Conservation (phyloP, 768 basidiomycete species). For the Cyclocybe aegerita region DNA sequence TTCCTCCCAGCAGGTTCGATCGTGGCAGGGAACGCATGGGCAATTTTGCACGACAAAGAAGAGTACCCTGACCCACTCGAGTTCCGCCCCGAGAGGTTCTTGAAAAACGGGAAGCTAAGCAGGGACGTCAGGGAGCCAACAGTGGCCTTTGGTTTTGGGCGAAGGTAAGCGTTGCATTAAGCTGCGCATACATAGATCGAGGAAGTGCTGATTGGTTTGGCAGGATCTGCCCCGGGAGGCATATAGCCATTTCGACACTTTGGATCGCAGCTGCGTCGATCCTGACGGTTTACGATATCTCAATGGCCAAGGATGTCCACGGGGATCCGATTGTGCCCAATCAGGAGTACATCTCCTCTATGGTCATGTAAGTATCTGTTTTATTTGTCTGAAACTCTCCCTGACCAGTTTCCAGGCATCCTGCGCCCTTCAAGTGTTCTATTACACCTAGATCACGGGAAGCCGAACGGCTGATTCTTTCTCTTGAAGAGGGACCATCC, state of each 20-base stretch:
- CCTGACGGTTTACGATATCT: constrained; percentile 23
- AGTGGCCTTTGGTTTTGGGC: no score
- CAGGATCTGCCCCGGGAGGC: no score
- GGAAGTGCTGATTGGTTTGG: no score
- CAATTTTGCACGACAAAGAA: no score
- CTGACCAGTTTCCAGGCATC: constrained; percentile 19
- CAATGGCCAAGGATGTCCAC: neutral
- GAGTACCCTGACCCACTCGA: no score
- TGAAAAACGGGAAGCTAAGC: no score
- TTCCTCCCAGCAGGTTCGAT: no score
- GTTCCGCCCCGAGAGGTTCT: no score
- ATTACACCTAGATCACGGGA: constrained; percentile 22
- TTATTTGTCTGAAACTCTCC: neutral
- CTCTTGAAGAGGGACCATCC: constrained; percentile 4
- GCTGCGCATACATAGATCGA: no score
- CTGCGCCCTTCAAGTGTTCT: constrained; percentile 24
- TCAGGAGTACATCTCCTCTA: constrained; percentile 1
- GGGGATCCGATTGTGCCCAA: neutral
- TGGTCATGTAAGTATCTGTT: constrained; percentile 2
- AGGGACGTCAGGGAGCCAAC: no score
- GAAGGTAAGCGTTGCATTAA: no score
- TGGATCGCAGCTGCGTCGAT: constrained; percentile 21
- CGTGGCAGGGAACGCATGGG: no score
- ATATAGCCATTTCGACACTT: constrained; percentile 3
- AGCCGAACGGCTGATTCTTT: constrained; percentile 18